Conservation (phyloP, 768 basidiomycete genomes). For the Hortiboletus campestris region DNA sequence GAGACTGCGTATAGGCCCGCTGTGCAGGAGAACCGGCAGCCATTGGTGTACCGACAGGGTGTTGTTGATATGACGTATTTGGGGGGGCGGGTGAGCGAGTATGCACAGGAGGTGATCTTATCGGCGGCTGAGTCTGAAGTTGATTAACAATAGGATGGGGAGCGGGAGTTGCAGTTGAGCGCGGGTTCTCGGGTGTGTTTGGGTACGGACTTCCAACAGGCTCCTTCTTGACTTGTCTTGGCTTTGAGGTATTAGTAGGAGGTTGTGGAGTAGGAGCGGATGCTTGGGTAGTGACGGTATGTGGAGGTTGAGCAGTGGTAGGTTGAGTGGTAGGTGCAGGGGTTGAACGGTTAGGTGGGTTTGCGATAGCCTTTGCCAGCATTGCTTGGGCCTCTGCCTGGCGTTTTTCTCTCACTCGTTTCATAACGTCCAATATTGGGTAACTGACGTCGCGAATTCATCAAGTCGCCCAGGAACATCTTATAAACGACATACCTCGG, state of each 20-base stretch:
- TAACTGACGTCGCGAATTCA: constrained; percentile 40
- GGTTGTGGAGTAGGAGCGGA: constrained; percentile 32
- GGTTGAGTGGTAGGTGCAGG: constrained; percentile 32
- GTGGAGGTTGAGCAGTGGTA: constrained; percentile 35
- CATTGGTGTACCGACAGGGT: constrained; percentile 18
- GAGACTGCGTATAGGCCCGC: constrained; percentile 35
- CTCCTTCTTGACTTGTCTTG: constrained; percentile 30
- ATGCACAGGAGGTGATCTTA: constrained; percentile 31
- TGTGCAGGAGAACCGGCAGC: constrained; percentile 29
- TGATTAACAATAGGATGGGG: constrained; percentile 34
- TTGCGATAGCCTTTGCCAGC: constrained; percentile 28
- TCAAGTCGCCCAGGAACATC: neutral
- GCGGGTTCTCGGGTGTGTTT: constrained; percentile 29
- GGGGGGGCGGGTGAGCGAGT: constrained; percentile 26
- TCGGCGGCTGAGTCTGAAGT: constrained; percentile 29
- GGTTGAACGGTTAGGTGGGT: constrained; percentile 30
- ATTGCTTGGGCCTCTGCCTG: constrained; percentile 22
- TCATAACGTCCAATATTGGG: constrained; percentile 53
- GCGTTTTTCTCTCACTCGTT: constrained; percentile 29
- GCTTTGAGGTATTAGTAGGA: constrained; percentile 21
- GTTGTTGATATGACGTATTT: constrained; percentile 23
- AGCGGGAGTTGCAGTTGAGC: constrained; percentile 31
- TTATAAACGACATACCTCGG: constrained; percentile 44
- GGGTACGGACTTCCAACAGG: constrained; percentile 25
- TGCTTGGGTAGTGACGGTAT: constrained; percentile 29